A percentile compares a stretch with the other conserved stretches of the same genome.
Evolutionary conservation across 2,329 filamentous ascomycete genomes (phyloP).

Genomic region (Scytalidium lignicola): DNA sequence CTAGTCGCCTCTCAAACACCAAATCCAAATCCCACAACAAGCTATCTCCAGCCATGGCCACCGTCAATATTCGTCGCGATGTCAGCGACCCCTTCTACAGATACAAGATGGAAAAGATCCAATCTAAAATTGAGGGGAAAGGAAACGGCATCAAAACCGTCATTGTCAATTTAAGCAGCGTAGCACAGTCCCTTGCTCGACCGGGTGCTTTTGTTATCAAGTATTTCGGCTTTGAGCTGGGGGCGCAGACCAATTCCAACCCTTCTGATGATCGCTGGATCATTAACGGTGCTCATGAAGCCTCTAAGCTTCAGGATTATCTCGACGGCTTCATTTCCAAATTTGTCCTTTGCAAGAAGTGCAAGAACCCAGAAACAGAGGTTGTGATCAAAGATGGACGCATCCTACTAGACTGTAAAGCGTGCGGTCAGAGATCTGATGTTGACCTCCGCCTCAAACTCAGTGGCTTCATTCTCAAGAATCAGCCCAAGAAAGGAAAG

Average conservation of each 20-base stretch:
- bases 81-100: slow-evolving; percentile 98
- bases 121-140: slow-evolving; percentile 99
- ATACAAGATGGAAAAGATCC: slow-evolving; percentile 99
- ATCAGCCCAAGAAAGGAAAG: slow-evolving; percentile 88
- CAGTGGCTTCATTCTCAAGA: slow-evolving; percentile 95
- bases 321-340: slow-evolving; percentile 97
- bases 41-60: slow-evolving; percentile 72
- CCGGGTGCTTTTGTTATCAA: slow-evolving; percentile 97
- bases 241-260: slow-evolving; percentile 97
- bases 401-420: slow-evolving; percentile 96
- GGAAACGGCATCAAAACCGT: slow-evolving; percentile 99
- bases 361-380: slow-evolving; percentile 98
- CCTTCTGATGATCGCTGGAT: slow-evolving; percentile 98
- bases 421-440: slow-evolving; percentile 87
- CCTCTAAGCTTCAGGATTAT: slow-evolving; percentile 93
- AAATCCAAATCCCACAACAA: slow-evolving; percentile 9
- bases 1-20: slow-evolving; percentile 11
- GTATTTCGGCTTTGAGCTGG: slow-evolving; percentile 98
- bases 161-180: slow-evolving; percentile 92
- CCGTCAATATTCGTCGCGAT: slow-evolving; percentile 97
- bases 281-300: slow-evolving; percentile 97
- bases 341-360: slow-evolving; percentile 99
- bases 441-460: slow-evolving; percentile 94
- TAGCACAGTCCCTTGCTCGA: slow-evolving; percentile 86
- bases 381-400: slow-evolving; percentile 89